phyloP scores from a whole-genome alignment of 1,284 basidiomycete genomes.

The Naganishia sp. region DNA sequence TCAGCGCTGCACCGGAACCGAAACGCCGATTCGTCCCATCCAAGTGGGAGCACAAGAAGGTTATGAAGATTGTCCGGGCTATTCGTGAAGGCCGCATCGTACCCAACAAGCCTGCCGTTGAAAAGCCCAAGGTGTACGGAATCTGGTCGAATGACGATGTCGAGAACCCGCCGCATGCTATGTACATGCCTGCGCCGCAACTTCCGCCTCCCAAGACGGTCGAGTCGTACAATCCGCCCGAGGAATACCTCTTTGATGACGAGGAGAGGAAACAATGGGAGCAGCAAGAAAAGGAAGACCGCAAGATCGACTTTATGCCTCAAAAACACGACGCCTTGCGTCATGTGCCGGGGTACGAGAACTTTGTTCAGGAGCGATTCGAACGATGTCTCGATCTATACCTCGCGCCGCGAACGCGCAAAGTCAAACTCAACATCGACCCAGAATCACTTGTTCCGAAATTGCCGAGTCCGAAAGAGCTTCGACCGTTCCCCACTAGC shows the following conservation, averaged over 20 bases:
- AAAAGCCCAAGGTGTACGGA: slow-evolving; percentile 76
- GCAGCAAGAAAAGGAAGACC: slow-evolving; percentile 81
- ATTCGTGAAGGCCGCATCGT: slow-evolving; percentile 94
- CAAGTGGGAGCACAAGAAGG: slow-evolving; percentile 99
- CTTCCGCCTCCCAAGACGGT: slow-evolving; percentile 82
- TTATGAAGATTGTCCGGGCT: slow-evolving; percentile 99
- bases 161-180: slow-evolving; percentile 69
- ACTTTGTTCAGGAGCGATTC: slow-evolving; percentile 93
- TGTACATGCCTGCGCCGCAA: slow-evolving; percentile 88
- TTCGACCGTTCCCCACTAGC: slow-evolving; percentile 93
- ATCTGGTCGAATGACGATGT: slow-evolving; percentile 79
- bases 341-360: slow-evolving; percentile 85
- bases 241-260: slow-evolving; percentile 91
- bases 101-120: slow-evolving; percentile 78
- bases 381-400: slow-evolving; percentile 94
- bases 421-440: slow-evolving; percentile 84
- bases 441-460: slow-evolving; percentile 91
- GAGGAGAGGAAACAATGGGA: slow-evolving; percentile 85
- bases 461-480: slow-evolving; percentile 87
- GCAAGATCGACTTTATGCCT: slow-evolving; percentile 86
- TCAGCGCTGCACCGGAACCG: slow-evolving; percentile 88
- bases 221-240: slow-evolving; percentile 98
- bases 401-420: slow-evolving; percentile 88
- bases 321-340: slow-evolving; percentile 83
- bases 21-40: slow-evolving; percentile 96